Evolutionary conservation across 805 yeast species (phyloP).

Genomic region (Saccharomycopsis malanga): DNA sequence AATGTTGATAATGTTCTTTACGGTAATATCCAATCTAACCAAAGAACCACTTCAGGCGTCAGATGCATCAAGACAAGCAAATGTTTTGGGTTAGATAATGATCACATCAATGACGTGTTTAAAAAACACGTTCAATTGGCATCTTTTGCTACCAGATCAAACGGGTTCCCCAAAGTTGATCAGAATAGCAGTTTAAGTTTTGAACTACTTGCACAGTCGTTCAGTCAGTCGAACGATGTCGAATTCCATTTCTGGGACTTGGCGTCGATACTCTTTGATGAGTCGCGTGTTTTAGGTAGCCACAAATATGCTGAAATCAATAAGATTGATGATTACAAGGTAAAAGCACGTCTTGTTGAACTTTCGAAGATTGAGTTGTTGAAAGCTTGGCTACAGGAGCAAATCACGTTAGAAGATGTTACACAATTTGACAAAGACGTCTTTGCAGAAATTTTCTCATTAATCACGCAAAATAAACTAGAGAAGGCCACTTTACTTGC

Average conservation of each 20-base stretch:
- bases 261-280: conserved; percentile 58
- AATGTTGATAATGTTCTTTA: conserved; percentile 1
- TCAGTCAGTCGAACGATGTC: conserved; percentile 14
- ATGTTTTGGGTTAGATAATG: background rate
- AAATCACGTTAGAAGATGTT: conserved; percentile 34
- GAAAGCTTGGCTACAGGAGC: conserved; percentile 49
- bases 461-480: conserved; percentile 49
- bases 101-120: background rate
- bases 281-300: conserved; percentile 23
- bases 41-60: background rate
- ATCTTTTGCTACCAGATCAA: conserved; percentile 16
- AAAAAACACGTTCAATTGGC: conserved; percentile 23
- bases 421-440: conserved; percentile 30
- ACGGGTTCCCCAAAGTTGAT: conserved; percentile 33
- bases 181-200: conserved; percentile 30
- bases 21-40: conserved; percentile 3
- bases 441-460: conserved; percentile 45
- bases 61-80: background rate
- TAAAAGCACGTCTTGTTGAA: conserved; percentile 27
- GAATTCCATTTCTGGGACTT: conserved; percentile 43
- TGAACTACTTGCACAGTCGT: conserved; percentile 26
- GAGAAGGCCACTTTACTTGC: conserved; percentile 58
- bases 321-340: conserved; percentile 20
- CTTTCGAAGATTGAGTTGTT: conserved; percentile 39
- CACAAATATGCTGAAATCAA: conserved; percentile 24